A percentile compares a stretch with the other conserved stretches of the same genome.
Evolutionary conservation across 2,329 filamentous ascomycete species (phyloP).

Genomic region (Fusarium neocosmosporiellum): DNA sequence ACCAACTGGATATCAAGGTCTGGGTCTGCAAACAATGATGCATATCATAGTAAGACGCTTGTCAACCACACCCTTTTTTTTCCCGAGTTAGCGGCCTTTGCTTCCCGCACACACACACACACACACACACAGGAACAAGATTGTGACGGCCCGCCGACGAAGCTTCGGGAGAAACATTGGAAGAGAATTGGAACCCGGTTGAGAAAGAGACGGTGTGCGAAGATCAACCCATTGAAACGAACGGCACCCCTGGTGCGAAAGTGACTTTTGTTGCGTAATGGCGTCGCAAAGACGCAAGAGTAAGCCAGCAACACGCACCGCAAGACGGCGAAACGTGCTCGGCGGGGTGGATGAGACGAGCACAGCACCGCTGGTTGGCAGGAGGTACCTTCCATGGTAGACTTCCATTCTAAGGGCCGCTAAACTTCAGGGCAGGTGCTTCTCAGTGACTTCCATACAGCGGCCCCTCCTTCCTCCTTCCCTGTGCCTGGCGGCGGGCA

Average conservation of each 20-base stretch:
- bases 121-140: slow-evolving; percentile 15
- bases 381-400: neutral
- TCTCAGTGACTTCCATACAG: neutral
- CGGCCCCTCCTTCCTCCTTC: neutral
- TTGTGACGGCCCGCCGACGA: slow-evolving; percentile 27
- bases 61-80: slow-evolving; percentile 2
- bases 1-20: slow-evolving; percentile 22
- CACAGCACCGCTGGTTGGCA: neutral
- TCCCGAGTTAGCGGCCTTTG: slow-evolving; percentile 23
- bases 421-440: neutral
- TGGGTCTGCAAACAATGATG: slow-evolving; percentile 14
- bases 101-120: slow-evolving; percentile 25
- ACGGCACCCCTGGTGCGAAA: neutral
- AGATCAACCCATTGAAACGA: neutral
- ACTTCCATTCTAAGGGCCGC: neutral
- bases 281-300: slow-evolving; percentile 31
- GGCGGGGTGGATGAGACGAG: slow-evolving; percentile 39
- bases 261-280: slow-evolving; percentile 38
- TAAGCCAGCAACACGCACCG: slow-evolving; percentile 31
- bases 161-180: slow-evolving; percentile 32
- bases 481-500: slow-evolving; percentile 15
- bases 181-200: slow-evolving; percentile 5
- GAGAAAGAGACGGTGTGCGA: neutral
- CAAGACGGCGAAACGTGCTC: slow-evolving; percentile 40
- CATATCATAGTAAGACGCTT: slow-evolving; percentile 29